These are phyloP conservation scores for Huntiella savannae DNA, from an alignment of 2,329 filamentous ascomycete genomes.

Conservation along the genomic window DNA sequence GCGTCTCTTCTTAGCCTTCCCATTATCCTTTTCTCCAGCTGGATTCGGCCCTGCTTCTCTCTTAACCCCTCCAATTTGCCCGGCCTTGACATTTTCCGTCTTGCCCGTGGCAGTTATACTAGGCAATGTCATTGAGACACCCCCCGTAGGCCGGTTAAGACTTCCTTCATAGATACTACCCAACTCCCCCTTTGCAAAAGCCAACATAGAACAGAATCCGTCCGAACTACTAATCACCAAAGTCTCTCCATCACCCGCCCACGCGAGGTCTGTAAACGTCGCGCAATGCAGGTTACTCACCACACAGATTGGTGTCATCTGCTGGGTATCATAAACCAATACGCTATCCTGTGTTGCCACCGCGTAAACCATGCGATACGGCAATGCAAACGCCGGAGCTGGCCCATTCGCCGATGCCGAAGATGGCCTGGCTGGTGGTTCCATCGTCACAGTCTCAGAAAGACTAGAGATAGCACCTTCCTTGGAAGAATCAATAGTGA, in stretches of 20 bases:
- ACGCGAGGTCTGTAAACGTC: conserved; percentile 89
- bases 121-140: conserved; percentile 25
- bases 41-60: conserved; percentile 38
- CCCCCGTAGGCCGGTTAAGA: conserved; percentile 54
- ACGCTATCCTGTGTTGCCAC: conserved; percentile 95
- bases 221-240: conserved; percentile 94
- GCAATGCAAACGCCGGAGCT: conserved; percentile 59
- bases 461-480: conserved; percentile 71
- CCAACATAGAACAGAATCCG: conserved; percentile 85
- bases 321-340: conserved; percentile 89
- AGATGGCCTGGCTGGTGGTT: conserved; percentile 53
- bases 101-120: conserved; percentile 7
- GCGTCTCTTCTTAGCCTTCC: conserved; percentile 46
- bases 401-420: conserved; percentile 35
- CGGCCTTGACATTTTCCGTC: conserved; percentile 41
- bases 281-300: conserved; percentile 96
- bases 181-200: conserved; percentile 67
- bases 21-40: conserved; percentile 25
- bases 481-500: conserved; percentile 78
- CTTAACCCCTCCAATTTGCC: conserved; percentile 42
- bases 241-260: conserved; percentile 39
- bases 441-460: conserved; percentile 53
- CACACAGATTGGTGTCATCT: conserved; percentile 78
- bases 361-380: conserved; percentile 89
- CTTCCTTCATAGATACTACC: conserved; percentile 64